phyloP scores from a whole-genome alignment of 306 rosid species.

The Vigna angularis region DNA sequence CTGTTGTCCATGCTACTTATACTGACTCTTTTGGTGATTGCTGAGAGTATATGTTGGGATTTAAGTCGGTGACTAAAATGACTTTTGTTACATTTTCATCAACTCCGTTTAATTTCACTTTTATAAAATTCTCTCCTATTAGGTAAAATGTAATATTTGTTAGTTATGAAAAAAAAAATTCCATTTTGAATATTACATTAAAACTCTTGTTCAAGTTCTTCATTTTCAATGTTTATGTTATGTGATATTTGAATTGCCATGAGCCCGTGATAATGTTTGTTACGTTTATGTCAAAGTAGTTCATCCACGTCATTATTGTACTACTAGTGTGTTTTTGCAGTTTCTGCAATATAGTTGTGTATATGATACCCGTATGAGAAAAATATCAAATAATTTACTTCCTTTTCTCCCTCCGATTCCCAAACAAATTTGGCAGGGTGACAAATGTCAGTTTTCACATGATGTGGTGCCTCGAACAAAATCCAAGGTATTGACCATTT shows the following conservation, averaged over 20 bases:
- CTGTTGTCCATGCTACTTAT: neutral
- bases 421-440: constrained; percentile 68
- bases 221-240: constrained; percentile 19
- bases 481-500: constrained; percentile 64
- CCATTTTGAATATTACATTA: neutral
- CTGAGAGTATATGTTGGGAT: neutral
- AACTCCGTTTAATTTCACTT: neutral
- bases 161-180: neutral
- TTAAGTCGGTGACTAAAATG: neutral
- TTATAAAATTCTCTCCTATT: neutral
- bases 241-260: constrained; percentile 13
- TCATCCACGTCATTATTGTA: constrained; percentile 21
- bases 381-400: constrained; percentile 31
- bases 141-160: neutral
- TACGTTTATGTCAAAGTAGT: neutral
- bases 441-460: constrained; percentile 87
- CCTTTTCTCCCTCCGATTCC: constrained; percentile 26
- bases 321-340: constrained; percentile 12
- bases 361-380: neutral
- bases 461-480: constrained; percentile 75
- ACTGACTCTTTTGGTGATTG: neutral
- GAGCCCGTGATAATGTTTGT: constrained; percentile 5
- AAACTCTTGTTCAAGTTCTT: constrained; percentile 16
- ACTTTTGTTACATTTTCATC: neutral
- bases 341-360: constrained; percentile 25